These are phyloP conservation scores for Saturnispora sekii DNA, from an alignment of 805 yeast species.

Conservation along the genomic window DNA sequence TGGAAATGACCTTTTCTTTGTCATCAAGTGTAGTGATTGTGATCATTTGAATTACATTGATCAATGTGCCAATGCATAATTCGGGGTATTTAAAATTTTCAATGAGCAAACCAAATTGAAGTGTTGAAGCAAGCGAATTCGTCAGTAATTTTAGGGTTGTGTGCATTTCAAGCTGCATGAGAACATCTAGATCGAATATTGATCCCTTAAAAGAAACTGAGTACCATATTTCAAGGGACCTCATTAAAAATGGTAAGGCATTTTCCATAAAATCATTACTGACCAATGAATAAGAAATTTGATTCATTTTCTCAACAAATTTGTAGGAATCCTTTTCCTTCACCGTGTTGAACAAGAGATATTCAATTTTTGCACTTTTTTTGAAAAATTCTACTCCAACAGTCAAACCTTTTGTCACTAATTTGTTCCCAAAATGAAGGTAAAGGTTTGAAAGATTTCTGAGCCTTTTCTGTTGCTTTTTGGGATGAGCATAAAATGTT, in stretches of 20 bases:
- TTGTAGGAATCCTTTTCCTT: background rate
- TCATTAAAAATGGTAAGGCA: slow-evolving; percentile 3
- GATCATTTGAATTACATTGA: slow-evolving; percentile 18
- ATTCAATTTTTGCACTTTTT: slow-evolving; percentile 27
- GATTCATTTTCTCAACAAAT: slow-evolving; percentile 5
- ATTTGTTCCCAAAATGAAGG: slow-evolving; percentile 31
- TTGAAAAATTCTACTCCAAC: slow-evolving; percentile 18
- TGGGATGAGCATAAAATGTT: background rate
- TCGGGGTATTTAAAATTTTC: slow-evolving; percentile 7
- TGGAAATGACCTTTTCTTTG: slow-evolving; percentile 18
- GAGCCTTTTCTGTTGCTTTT: slow-evolving; percentile 28
- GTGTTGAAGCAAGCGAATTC: slow-evolving; percentile 1
- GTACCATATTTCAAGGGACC: slow-evolving; percentile 4
- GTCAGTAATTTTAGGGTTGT: slow-evolving; percentile 6
- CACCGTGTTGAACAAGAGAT: slow-evolving; percentile 13
- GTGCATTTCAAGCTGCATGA: background rate
- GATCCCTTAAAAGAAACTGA: background rate
- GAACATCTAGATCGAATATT: background rate
- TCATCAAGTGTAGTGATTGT: slow-evolving; percentile 14
- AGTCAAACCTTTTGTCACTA: slow-evolving; percentile 9
- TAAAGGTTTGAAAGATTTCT: slow-evolving; percentile 38
- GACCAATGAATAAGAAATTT: slow-evolving; percentile 2
- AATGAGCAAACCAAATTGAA: background rate
- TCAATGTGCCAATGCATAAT: slow-evolving; percentile 4
- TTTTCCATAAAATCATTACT: background rate